Evolutionary conservation across 148 eudicot species (phyloP), one percentile per base, ranked within the genome.

Genomic region (Vaccinium darrowii): DNA sequence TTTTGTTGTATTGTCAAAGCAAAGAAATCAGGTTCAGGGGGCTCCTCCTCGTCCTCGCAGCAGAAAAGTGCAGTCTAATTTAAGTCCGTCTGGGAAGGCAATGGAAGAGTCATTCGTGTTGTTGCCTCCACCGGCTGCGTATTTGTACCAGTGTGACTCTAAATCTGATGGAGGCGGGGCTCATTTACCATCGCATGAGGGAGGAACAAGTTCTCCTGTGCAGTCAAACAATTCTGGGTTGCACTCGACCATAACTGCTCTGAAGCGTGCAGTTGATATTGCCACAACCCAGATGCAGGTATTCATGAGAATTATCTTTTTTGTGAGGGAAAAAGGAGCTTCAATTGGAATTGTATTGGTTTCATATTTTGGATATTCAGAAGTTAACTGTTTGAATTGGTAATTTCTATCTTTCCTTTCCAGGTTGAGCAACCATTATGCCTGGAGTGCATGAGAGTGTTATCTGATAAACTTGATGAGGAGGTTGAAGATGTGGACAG

Each of bases 21-120:
- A 96, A 90, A 93, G 91, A 84, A 87, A 87, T 87, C 94, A 88
- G 78, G 83, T 81, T 21, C 84, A 89, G 7, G 99, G 99, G 50
- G 85, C 84, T 69, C 93, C 96, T 85, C 93, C 97, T 82, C 97
- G 98, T 21, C 94, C 98, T 9, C 94, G 92, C 76, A 87, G 85
- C 63, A 95, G 92, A 86, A 89, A 87, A 23, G 76, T 86, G 58
- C 94, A 81, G 86, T 87, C 95, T 53, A 97, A 95, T 72, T 67
- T 83, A 76, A 86, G 88, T 84, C 91, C 86, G 14, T 83, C 95
- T 81, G 96, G 93, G 21, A 95, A 91, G 88, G 85, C 92, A 57
- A 95, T 97, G 97, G 99, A 97, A 78, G 99, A 97, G 84, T 97
- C 99, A 19, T 97, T 97, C 88, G 98, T 97, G 84, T 96, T 97